Base-by-base conservation (phyloP, 108 stramenopile species). In the Discostella stelligeroides region DNA sequence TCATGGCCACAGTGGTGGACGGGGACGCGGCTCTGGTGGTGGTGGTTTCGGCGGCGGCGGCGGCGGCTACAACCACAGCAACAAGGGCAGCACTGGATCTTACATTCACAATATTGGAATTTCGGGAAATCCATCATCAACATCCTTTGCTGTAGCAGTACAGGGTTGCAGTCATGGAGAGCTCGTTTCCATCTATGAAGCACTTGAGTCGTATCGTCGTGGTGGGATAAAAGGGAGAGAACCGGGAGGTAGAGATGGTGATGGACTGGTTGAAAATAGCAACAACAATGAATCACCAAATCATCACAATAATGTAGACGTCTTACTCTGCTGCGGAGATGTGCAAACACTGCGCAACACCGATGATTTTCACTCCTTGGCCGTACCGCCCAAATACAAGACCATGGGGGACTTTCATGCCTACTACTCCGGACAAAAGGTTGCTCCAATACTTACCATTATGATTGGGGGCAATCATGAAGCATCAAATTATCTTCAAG, bases 391-490 rank as follows among this genome's bases (percentile, higher is more conserved):
- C 21, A 99, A 99, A 73, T 98, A 97, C 79, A 85, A 86, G 48
- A 43, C 53, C 7, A 80, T 99, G 68, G 95, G 93, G 2, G 66
- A 82, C 27, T 99, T 99, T 69, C 85, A 90, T 58, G 79, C 79
- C 62, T 99, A 99, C 72, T 98, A 98, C 72, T 80, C 86, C 37
- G 99, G 98, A 14, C 87, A 82, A 28, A 79, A 81, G 45, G 57
- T 64, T 4, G 98, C 97, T 18, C 98, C 98, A 0, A 86, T 97
- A 37, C 72, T 92, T 27, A 98, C 98, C 5, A 69, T 99, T 5
- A 95, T 99, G 80, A 91, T 99, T 60, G 98, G 98, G 27, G 99
- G 99, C 0, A 99, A 99, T 86, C 99, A 99, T 76, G 99, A 99
- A 73, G 96, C 98, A 21, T 94, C 92, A 11, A 90, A 92, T 57